Base-by-base conservation (phyloP, 2,329 filamentous ascomycete species). In the Aureobasidium mangrovei region DNA sequence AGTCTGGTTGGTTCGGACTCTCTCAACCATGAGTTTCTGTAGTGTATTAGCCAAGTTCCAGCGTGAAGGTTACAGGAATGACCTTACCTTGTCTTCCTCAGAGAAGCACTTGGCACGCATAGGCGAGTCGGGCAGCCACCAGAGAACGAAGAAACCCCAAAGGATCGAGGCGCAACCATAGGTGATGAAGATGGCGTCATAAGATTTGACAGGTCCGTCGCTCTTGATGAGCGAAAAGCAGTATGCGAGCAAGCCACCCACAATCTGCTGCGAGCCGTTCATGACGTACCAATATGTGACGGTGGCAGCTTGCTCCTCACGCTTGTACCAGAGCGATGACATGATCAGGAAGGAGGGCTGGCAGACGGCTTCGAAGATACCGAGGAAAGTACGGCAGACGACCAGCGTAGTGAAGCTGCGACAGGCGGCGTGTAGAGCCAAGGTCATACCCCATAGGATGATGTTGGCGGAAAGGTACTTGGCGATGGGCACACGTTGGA, bases 101-200 rank as follows among this genome's bases (percentile, higher is more conserved):
- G 70, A 74, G 63, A 83, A 84, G 67, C 82, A 86, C 65, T 84
- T 83, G 27, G 84, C 83, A 7, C 81, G 76, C 83, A 87, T 86
- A 0, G 83, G 84, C 12, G 77, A 82, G 65, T 88, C 84, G 2
- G 83, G 83, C 73, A 86, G 78, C 71, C 76, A 83, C 63, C 70
- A 78, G 33, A 79, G 68, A 10, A 86, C 82, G 47, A 85, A 85
- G 4, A 77, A n/a, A 8, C 83, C 84, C 65, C 80, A 86, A 52
- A 84, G 49, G 36, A 86, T 72, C 0, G 81, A 83, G 49, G 84
- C 67, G 55, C 76, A 67, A n/a, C 83, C 84, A 63, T 85, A 86
- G 0, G 75, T 70, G 35, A 87, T 71, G 71, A 86, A 88, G 2
- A 87, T 76, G 59, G 80, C 81, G 64, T 87, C 83, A 83, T 84